These are phyloP conservation scores for Nigrospora osmanthi DNA, from an alignment of 2,329 filamentous ascomycete species.

Conservation along the genomic window DNA sequence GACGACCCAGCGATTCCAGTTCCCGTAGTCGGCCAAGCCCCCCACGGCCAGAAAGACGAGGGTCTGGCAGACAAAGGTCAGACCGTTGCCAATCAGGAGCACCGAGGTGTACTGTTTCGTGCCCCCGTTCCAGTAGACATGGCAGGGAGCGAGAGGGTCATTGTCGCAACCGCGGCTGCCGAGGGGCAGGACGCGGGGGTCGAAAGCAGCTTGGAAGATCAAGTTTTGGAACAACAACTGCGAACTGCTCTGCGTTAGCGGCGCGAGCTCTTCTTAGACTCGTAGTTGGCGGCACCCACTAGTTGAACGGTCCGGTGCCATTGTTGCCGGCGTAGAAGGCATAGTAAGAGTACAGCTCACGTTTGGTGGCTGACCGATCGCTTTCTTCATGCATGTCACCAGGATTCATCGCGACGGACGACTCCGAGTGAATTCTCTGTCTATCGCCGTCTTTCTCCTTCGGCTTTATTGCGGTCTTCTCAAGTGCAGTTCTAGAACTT, in stretches of 20 bases:
- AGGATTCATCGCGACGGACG: too few species aligned
- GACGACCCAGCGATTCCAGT: slow-evolving; percentile 1
- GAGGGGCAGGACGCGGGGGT: background rate
- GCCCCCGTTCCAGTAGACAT: background rate
- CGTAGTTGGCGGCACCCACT: background rate
- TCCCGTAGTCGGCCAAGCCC: background rate
- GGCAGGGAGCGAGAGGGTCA: background rate
- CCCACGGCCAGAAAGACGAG: background rate
- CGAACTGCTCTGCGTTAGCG: background rate
- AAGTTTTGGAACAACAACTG: slow-evolving; percentile 1
- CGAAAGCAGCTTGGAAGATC: slow-evolving; percentile 2
- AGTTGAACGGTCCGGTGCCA: background rate
- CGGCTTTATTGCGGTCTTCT: too few species aligned
- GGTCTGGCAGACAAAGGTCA: slow-evolving; percentile 1
- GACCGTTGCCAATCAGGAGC: background rate
- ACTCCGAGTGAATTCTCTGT: too few species aligned
- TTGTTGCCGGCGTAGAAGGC: slow-evolving; percentile 1
- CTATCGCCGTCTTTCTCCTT: too few species aligned
- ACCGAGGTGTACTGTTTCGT: slow-evolving; percentile 1
- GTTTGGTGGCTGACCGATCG: background rate
- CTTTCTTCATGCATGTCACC: background rate
- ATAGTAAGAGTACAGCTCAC: background rate
- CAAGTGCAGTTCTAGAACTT: too few species aligned
- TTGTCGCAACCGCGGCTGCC: background rate
- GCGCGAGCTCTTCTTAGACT: too few species aligned